phyloP scores from a whole-genome alignment of 176 grass and related monocot genomes.

The Carex scoparia region DNA sequence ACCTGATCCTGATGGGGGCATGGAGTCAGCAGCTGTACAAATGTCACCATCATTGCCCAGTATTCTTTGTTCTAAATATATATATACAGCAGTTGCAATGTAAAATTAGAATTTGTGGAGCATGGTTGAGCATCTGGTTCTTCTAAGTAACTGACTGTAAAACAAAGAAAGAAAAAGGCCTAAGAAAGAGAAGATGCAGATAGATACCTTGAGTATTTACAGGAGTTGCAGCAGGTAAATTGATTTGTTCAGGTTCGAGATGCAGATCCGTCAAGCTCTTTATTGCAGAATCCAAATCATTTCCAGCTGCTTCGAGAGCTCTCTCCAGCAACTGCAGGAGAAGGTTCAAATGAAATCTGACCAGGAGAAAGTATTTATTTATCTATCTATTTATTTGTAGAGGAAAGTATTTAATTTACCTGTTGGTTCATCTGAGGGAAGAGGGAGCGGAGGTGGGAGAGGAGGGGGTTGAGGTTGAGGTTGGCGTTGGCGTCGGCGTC shows the following conservation, averaged over 20 bases:
- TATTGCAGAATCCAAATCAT: slow-evolving; percentile 86
- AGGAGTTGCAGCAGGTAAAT: slow-evolving; percentile 28
- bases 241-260: slow-evolving; percentile 36
- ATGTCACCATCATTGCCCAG: not conserved
- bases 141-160: not conserved
- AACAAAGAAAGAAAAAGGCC: not conserved
- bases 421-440: slow-evolving; percentile 86
- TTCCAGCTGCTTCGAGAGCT: slow-evolving; percentile 62
- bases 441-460: slow-evolving; percentile 42
- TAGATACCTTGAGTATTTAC: slow-evolving; percentile 8
- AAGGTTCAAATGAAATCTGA: not conserved
- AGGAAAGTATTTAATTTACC: slow-evolving; percentile 2
- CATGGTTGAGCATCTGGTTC: not conserved
- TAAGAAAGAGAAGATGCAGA: not conserved
- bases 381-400: too few species aligned
- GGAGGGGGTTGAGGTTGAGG: slow-evolving; percentile 11
- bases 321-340: slow-evolving; percentile 57
- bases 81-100: not conserved
- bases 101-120: not conserved
- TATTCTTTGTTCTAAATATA: not conserved
- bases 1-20: slow-evolving; percentile 5
- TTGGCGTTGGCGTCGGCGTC: not conserved
- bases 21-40: not conserved
- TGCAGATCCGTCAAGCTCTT: slow-evolving; percentile 62
- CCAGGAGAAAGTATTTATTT: not conserved